Conservation (phyloP, 441 rosid species). For the Daphne laureola region DNA sequence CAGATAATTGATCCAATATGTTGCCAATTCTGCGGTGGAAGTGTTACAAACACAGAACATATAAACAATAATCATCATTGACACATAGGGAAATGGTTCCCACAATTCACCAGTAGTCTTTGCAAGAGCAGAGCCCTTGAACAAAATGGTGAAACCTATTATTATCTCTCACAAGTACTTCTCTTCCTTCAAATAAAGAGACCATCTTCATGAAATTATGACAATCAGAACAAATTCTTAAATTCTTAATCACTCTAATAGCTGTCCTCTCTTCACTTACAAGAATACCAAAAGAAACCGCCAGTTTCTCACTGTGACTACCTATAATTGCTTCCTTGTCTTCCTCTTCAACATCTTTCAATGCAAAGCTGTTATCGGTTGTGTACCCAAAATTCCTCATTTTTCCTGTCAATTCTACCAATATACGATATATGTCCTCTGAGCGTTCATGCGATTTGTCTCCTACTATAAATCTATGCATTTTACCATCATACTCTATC, state of each 20-base stretch:
- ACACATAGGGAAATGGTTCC: background rate
- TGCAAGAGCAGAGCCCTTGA: conserved; percentile 75
- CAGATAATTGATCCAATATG: no score
- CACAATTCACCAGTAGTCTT: conserved; percentile 57
- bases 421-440: conserved; percentile 29
- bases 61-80: no score
- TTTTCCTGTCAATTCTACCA: conserved; percentile 50
- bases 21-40: no score
- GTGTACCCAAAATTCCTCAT: conserved; percentile 36
- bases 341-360: conserved; percentile 53
- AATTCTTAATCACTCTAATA: conserved; percentile 53
- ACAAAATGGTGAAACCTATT: conserved; percentile 70
- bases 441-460: conserved; percentile 28
- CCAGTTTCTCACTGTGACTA: conserved; percentile 77
- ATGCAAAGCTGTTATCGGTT: conserved; percentile 39
- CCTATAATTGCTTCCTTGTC: conserved; percentile 61
- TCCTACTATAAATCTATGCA: conserved; percentile 44
- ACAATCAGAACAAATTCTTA: conserved; percentile 79
- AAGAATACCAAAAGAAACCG: conserved; percentile 61
- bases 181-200: conserved; percentile 44
- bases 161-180: conserved; percentile 62
- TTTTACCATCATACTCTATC: conserved; percentile 45
- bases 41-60: no score
- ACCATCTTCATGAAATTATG: conserved; percentile 62
- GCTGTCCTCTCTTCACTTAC: conserved; percentile 30